Evolutionary conservation across 192 early-diverging fungal species (phyloP), one percentile per base, ranked within the genome.

Genomic region (Umbelopsis isabellina): DNA sequence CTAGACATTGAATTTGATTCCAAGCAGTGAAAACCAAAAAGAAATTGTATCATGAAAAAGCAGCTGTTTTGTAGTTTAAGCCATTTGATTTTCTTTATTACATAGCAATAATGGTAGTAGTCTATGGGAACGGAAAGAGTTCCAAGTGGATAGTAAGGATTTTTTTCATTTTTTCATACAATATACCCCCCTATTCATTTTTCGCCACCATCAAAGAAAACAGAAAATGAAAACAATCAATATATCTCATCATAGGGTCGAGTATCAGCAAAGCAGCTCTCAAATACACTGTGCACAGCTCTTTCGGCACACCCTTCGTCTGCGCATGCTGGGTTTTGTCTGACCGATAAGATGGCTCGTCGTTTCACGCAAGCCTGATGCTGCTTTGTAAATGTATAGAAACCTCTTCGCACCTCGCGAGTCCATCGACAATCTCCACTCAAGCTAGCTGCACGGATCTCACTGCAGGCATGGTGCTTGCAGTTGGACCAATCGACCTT

Each of bases 171-270:
- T 21, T 20, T 49, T 20, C 48, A 61, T 61, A 61, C 55, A 61
- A 61, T 61, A 61, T 61, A 61, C 55, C 55, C 52, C 52, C 27
- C 33, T 61, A 61, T 61, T 37, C 55, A 18, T 30, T n/a, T 30
- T 35, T 6, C 48, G 18, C 12, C 1, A 5, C 15, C 20, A 21
- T 27, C 25, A 15, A 16, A 25, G 37, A 37, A 18, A 52, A 25
- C 23, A 21, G 21, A 52, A 49, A 37, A n/a, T n/a, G 52, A 71
- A 65, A 35, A 20, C 41, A 13, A 70, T 74, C 84, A 89, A 72
- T 94, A 92, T 70, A 98, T 95, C 80, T 98, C 96, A 77, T 97
- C 95, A 79, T 96, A 98, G 1, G 96, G 96, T 49, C 91, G 86
- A n/a, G 95, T 98, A 75, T 98, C 97, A 12, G 85, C 89, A 75